phyloP scores from a whole-genome alignment of 805 yeast genomes.

The Candida boidinii region DNA sequence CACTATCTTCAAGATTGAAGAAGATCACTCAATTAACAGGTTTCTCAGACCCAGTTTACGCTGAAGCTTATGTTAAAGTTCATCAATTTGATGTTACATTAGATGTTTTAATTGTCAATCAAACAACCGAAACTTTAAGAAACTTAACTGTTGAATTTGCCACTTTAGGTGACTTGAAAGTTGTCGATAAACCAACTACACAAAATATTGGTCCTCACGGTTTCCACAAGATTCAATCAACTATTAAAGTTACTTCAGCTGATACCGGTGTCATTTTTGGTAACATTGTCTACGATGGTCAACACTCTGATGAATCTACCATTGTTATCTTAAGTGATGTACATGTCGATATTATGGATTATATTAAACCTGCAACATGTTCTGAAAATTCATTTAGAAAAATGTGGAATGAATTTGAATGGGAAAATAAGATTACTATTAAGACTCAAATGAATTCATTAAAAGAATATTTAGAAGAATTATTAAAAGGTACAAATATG shows the following conservation, averaged over 20 bases:
- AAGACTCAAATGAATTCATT: slow-evolving; percentile 59
- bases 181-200: slow-evolving; percentile 82
- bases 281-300: slow-evolving; percentile 93
- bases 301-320: slow-evolving; percentile 80
- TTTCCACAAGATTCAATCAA: slow-evolving; percentile 80
- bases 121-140: slow-evolving; percentile 83
- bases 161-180: slow-evolving; percentile 91
- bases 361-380: slow-evolving; percentile 90
- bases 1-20: slow-evolving; percentile 68
- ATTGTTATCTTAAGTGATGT: slow-evolving; percentile 91
- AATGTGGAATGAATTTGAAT: slow-evolving; percentile 99
- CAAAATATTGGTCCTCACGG: slow-evolving; percentile 97
- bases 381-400: slow-evolving; percentile 84
- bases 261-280: slow-evolving; percentile 98
- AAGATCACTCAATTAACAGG: slow-evolving; percentile 95
- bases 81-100: slow-evolving; percentile 94
- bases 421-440: slow-evolving; percentile 97
- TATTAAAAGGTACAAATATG: slow-evolving; percentile 86
- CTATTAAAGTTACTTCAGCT: slow-evolving; percentile 91
- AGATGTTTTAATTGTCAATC: slow-evolving; percentile 91
- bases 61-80: slow-evolving; percentile 93
- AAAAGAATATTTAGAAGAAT: slow-evolving; percentile 67
- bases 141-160: slow-evolving; percentile 93
- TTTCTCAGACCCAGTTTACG: slow-evolving; percentile 94
- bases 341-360: slow-evolving; percentile 94